Evolutionary conservation across 495 filamentous ascomycete genomes (phyloP), one percentile per base, ranked within the genome.

Genomic region (Durotheca rogersii): DNA sequence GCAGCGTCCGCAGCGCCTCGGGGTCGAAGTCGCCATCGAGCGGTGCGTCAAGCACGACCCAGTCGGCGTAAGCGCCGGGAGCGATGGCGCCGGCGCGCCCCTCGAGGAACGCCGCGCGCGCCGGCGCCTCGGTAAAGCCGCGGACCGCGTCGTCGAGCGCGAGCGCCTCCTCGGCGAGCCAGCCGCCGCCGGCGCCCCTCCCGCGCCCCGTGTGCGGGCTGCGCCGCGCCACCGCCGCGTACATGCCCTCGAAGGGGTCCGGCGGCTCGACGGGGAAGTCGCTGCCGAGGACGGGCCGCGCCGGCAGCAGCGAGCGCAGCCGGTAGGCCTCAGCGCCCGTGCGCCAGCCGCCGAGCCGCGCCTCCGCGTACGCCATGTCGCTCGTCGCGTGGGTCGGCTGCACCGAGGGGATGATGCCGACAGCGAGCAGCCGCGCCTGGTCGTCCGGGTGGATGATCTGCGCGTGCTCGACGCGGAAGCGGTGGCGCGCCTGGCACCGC

Each of bases 211-310:
- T 81, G 2, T 71, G 66, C 15, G 79, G 79, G 36, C 66, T 72
- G 7, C 71, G 72, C 15, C 82, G 67, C 7, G 76, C 76, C 1
- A 82, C 72, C 1, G 83, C 83, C 0, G 82, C 81, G 48, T 81
- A 85, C 12, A 86, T 77, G 6, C 82, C 83, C 31, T 77, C 74
- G 27, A 80, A 81, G 7, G 80, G 74, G 42, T 78, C 72, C 0
- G 81, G 74, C 3, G 81, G 81, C 52, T 85, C 82, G 7, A 86
- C 81, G 12, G 83, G 83, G 51, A 86, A 86, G 51, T 86, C 83
- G 15, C 73, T 78, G 3, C 83, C 83, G 3, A 86, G 63, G 3
- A 84, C 67, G 1, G 76, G 73, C 1, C 60, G 58, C 20, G 66
- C 40, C 12, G 65, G 60, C 0, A 81, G 67, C 1, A 84, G 56